Conservation (phyloP, 495 filamentous ascomycete species). For the Daldinia vernicosa region DNA sequence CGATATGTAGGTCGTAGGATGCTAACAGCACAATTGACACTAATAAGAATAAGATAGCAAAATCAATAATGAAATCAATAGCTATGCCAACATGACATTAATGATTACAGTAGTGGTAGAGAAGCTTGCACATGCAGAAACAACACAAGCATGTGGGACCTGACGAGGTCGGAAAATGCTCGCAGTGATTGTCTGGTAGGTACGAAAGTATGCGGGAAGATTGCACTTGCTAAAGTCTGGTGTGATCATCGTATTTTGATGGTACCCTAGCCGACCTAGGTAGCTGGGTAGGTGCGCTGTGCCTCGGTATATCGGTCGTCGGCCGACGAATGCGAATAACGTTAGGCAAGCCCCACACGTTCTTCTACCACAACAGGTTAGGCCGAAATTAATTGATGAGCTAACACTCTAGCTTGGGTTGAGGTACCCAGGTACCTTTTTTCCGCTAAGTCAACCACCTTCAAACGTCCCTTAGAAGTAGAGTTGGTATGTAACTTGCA, state of each 20-base stretch:
- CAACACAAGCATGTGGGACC: slow-evolving; percentile 44
- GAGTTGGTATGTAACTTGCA: not conserved
- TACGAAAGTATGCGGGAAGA: slow-evolving; percentile 41
- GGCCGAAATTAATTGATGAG: not conserved
- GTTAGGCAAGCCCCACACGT: slow-evolving; percentile 26
- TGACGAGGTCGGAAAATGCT: slow-evolving; percentile 21
- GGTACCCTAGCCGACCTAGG: not conserved
- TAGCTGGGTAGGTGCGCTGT: slow-evolving; percentile 9
- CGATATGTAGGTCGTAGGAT: too few relatives aligned
- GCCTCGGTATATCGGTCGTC: slow-evolving; percentile 41
- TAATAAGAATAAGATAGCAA: slow-evolving; percentile 10
- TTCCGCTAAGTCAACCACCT: not conserved
- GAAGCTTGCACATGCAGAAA: slow-evolving; percentile 34
- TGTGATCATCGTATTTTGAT: slow-evolving; percentile 7
- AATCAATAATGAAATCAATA: slow-evolving; percentile 4
- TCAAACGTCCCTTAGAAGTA: too few relatives aligned
- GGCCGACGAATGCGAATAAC: slow-evolving; percentile 9
- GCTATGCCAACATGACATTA: slow-evolving; percentile 32
- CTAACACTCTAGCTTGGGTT: not conserved
- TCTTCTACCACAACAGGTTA: not conserved
- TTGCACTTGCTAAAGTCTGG: slow-evolving; percentile 16
- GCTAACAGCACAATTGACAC: slow-evolving; percentile 20
- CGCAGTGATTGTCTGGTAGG: slow-evolving; percentile 25
- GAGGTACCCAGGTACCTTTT: not conserved
- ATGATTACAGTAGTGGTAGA: slow-evolving; percentile 8